Percentiles rank a stretch among this genome's conserved stretches.
Evolutionary conservation across 176 grass and related monocot genomes (phyloP).

Genomic region (Eragrostis curvula): DNA sequence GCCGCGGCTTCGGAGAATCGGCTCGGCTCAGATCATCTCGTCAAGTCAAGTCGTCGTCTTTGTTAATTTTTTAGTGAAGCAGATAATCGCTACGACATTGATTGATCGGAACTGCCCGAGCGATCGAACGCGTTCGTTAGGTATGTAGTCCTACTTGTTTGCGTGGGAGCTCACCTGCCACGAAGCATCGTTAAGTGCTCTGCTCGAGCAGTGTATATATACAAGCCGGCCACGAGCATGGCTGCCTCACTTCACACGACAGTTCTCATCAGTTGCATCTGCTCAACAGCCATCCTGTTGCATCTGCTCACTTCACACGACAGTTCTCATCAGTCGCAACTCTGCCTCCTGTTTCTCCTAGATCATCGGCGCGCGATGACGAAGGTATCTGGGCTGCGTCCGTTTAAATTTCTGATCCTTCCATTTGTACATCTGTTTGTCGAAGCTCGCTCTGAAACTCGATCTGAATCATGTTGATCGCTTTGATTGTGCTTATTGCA

Average conservation of each 20-base stretch:
- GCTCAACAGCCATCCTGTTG: background rate
- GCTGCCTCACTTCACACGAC: background rate
- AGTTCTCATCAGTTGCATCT: background rate
- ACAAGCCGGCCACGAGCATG: background rate
- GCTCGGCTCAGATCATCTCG: no score
- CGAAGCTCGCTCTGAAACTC: background rate
- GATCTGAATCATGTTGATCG: background rate
- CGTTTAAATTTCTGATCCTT: background rate
- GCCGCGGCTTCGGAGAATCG: no score
- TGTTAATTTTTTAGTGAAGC: no score
- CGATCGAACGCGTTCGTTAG: background rate
- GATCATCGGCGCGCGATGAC: background rate
- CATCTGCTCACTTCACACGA: no score
- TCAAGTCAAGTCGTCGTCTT: no score
- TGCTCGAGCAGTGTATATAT: background rate
- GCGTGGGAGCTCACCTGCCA: background rate
- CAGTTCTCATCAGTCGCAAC: background rate
- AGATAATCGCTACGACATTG: no score
- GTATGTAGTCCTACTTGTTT: background rate
- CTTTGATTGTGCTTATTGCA: background rate
- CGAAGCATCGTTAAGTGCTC: background rate
- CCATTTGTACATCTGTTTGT: background rate
- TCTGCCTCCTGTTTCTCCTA: background rate
- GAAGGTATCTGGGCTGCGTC: background rate
- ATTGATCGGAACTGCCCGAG: background rate